Conservation (phyloP, 805 yeast species). For the Starmera quercuum region DNA sequence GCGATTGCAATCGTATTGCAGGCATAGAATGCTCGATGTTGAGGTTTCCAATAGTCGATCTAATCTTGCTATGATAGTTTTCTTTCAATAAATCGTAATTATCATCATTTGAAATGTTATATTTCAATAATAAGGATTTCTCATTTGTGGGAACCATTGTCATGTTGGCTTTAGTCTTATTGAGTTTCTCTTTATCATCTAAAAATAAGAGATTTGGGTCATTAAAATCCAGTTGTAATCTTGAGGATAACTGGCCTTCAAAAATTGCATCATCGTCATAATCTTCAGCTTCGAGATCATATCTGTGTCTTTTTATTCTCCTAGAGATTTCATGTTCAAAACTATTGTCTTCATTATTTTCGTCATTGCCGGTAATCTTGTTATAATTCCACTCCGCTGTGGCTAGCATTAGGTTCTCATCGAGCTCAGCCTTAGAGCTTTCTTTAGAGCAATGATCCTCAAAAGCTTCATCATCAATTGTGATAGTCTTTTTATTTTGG, state of each 20-base stretch:
- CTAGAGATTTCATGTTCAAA: constrained; percentile 6
- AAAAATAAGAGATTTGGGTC: constrained; percentile 75
- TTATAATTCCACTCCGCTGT: constrained; percentile 78
- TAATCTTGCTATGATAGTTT: constrained; percentile 84
- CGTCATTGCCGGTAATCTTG: constrained; percentile 41
- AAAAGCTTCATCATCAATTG: constrained; percentile 9
- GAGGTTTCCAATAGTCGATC: constrained; percentile 87
- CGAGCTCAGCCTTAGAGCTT: constrained; percentile 7
- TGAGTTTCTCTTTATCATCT: constrained; percentile 27
- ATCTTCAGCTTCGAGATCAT: constrained; percentile 33
- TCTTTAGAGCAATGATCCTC: constrained; percentile 7
- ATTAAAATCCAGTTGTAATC: constrained; percentile 68
- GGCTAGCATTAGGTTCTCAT: constrained; percentile 54
- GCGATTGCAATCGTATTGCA: constrained; percentile 80
- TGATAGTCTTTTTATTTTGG: constrained; percentile 9
- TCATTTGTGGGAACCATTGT: constrained; percentile 44
- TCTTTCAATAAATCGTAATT: constrained; percentile 77
- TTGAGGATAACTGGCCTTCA: constrained; percentile 46
- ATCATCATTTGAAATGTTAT: constrained; percentile 82
- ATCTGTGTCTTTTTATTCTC: constrained; percentile 18
- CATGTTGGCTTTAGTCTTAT: constrained; percentile 6
- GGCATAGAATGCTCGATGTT: constrained; percentile 89
- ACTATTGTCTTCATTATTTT: not conserved
- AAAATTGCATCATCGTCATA: constrained; percentile 69
- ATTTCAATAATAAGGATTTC: constrained; percentile 47